A percentile compares a stretch with the other conserved stretches of the same genome.
Evolutionary conservation across 305 asterid species (phyloP).

Genomic region (Striga hermonthica): DNA sequence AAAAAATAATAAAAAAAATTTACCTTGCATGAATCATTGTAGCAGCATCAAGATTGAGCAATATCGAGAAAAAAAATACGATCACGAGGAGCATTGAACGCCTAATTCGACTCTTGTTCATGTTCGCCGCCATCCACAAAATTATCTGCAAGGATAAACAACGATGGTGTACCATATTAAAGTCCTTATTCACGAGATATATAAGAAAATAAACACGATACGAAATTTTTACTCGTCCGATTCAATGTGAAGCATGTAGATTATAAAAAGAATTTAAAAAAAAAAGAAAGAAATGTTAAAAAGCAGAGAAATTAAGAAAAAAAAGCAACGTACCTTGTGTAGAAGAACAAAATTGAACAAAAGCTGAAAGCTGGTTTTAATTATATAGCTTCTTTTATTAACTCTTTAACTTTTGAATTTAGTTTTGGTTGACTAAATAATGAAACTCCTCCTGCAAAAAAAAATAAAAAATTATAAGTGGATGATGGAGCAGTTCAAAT

Average conservation of each 20-base stretch:
- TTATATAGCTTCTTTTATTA: background rate
- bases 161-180: background rate
- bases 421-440: background rate
- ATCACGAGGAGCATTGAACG: conserved; percentile 8
- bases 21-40: conserved; percentile 33
- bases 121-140: background rate
- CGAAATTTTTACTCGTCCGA: too few species aligned
- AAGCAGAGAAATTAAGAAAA: too few species aligned
- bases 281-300: too few species aligned
- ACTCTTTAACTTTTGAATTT: background rate
- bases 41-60: conserved; percentile 25
- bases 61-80: conserved; percentile 26
- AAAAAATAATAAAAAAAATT: background rate
- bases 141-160: background rate
- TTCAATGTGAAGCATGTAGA: too few species aligned
- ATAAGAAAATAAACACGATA: too few species aligned
- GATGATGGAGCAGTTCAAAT: conserved; percentile 24
- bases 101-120: conserved; percentile 26
- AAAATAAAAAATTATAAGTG: too few species aligned
- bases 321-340: background rate
- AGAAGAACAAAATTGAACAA: background rate
- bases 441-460: background rate
- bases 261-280: too few species aligned
- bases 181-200: background rate
- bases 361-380: background rate